Conservation (phyloP, 257 asterid species). For the Salvia rosmarinus region DNA sequence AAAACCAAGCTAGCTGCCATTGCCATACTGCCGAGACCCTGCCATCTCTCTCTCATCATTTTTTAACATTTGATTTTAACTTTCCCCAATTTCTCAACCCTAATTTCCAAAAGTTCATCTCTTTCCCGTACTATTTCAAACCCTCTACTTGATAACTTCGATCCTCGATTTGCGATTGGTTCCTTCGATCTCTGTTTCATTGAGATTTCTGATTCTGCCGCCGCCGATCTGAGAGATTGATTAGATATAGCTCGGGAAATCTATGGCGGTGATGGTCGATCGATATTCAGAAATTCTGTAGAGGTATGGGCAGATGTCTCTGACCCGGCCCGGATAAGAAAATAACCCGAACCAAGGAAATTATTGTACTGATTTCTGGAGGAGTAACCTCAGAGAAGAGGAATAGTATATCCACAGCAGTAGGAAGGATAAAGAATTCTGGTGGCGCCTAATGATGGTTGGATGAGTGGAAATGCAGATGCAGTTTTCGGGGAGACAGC, state of each 20-base stretch:
- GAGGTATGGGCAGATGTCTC: constrained; percentile 25
- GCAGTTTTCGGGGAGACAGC: constrained; percentile 16
- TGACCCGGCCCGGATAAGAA: neutral
- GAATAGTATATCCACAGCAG: neutral
- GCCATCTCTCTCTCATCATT: constrained; percentile 15
- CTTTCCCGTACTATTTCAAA: neutral
- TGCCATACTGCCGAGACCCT: too few species aligned
- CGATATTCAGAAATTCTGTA: constrained; percentile 32
- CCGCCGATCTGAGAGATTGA: constrained; percentile 42
- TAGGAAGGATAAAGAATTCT: constrained; percentile 1
- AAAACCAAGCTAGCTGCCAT: neutral
- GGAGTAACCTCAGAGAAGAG: too few species aligned
- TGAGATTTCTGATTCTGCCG: constrained; percentile 14
- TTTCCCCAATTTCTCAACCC: constrained; percentile 38
- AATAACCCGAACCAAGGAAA: neutral
- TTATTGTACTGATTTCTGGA: constrained; percentile 16
- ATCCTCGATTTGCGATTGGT: constrained; percentile 20
- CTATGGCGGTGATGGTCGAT: constrained; percentile 28
- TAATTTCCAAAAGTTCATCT: neutral
- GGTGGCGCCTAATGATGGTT: constrained; percentile 23
- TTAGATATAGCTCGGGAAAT: constrained; percentile 37
- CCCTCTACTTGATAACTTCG: neutral
- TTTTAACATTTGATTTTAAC: constrained; percentile 6
- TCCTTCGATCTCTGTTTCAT: neutral
- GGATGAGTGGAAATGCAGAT: constrained; percentile 20